phyloP scores from a whole-genome alignment of 768 basidiomycete species.

The Mycena crocata region DNA sequence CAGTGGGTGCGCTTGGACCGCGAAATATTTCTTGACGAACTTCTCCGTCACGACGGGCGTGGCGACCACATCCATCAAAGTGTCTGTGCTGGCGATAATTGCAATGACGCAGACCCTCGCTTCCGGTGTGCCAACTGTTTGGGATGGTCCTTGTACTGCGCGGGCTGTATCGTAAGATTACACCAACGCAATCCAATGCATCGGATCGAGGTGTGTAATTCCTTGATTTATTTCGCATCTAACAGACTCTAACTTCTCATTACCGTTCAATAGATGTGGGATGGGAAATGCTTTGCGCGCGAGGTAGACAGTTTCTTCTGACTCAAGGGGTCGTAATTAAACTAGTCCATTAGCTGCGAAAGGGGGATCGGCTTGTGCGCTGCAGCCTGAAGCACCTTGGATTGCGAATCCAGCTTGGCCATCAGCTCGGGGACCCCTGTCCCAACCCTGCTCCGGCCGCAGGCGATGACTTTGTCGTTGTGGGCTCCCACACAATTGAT shows the following conservation, averaged over 20 bases:
- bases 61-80: background rate
- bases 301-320: too few relatives aligned
- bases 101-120: rapidly evolving
- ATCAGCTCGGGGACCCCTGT: background rate
- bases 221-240: too few relatives aligned
- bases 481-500: background rate
- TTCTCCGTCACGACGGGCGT: background rate
- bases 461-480: background rate
- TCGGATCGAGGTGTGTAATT: background rate
- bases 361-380: background rate
- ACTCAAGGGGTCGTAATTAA: background rate
- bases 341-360: background rate
- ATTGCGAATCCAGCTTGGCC: constrained; percentile 1
- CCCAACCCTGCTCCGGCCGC: background rate
- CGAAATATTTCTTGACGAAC: background rate
- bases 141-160: background rate
- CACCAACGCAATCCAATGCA: background rate
- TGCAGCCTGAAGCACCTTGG: background rate
- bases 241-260: too few relatives aligned
- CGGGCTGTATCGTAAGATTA: background rate
- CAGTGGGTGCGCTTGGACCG: background rate
- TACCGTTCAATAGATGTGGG: too few relatives aligned
- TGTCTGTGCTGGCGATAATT: background rate
- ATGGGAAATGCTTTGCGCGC: too few relatives aligned
- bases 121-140: background rate